Evolutionary conservation across 2,329 filamentous ascomycete species (phyloP).

Genomic region (Diplodia scrobiculata): DNA sequence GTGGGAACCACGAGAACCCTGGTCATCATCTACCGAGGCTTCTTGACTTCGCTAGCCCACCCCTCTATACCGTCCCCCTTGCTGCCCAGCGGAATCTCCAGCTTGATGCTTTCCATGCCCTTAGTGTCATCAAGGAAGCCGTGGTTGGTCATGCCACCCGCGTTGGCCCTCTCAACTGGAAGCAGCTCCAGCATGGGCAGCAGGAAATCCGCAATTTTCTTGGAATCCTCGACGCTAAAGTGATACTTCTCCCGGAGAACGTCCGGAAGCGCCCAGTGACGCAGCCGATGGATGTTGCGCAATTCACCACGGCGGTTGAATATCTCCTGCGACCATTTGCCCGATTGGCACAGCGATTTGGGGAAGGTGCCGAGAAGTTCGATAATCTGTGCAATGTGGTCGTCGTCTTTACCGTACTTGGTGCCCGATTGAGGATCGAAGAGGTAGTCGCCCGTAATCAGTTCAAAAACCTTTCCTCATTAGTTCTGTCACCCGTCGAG

Average conservation of each 20-base stretch:
- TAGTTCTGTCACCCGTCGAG: not conserved
- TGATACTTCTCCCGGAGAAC: conserved; percentile 97
- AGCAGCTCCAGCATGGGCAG: conserved; percentile 87
- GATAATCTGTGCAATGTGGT: conserved; percentile 98
- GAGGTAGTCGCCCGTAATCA: conserved; percentile 97
- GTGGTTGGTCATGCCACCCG: conserved; percentile 90
- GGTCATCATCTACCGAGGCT: conserved; percentile 45
- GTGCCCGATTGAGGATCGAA: conserved; percentile 98
- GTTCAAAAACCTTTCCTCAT: conserved; percentile 77
- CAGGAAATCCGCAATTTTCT: conserved; percentile 78
- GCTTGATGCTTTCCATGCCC: conserved; percentile 79
- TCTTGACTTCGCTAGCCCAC: conserved; percentile 82
- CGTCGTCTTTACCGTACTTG: conserved; percentile 98
- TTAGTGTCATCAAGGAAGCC: conserved; percentile 79
- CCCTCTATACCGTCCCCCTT: conserved; percentile 91
- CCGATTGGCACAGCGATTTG: conserved; percentile 84
- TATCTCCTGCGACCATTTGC: conserved; percentile 98
- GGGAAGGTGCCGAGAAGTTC: conserved; percentile 93
- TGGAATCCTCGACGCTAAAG: conserved; percentile 79
- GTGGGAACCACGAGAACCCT: conserved; percentile 1
- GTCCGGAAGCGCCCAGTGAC: conserved; percentile 92
- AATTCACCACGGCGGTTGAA: conserved; percentile 98
- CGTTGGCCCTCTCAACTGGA: conserved; percentile 87
- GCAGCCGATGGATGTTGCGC: conserved; percentile 92
- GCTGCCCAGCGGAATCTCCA: conserved; percentile 76